A percentile compares a stretch with the other conserved stretches of the same genome.
Conservation (phyloP, 2,329 filamentous ascomycete genomes). For the Alternaria postmessia region DNA sequence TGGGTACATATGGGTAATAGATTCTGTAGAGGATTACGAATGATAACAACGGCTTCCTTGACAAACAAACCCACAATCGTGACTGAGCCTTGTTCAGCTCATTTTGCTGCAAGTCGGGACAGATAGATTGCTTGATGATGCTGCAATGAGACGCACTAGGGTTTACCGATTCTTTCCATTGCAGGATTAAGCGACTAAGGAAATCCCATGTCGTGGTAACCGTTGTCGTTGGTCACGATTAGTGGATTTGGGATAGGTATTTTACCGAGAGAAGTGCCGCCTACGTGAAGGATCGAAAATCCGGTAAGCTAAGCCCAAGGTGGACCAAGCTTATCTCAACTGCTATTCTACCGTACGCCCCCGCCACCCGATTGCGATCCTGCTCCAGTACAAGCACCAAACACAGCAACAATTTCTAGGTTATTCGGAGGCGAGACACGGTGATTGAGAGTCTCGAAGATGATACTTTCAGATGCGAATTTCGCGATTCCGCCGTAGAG, state of each 20-base stretch:
- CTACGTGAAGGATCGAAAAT: background rate
- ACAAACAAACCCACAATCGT: background rate
- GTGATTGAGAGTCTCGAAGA: background rate
- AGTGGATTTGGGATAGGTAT: background rate
- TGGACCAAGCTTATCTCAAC: constrained; percentile 2
- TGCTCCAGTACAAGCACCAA: background rate
- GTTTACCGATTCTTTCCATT: background rate
- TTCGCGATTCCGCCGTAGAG: background rate
- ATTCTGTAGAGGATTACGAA: constrained; percentile 7
- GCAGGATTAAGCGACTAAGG: background rate
- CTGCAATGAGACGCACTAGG: background rate
- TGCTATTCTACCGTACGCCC: constrained; percentile 6
- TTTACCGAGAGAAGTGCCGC: constrained; percentile 7
- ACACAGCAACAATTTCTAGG: background rate
- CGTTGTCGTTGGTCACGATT: background rate
- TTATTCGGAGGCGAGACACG: background rate
- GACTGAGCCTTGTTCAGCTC: background rate
- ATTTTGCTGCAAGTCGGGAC: background rate
- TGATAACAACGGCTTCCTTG: background rate
- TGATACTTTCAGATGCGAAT: background rate
- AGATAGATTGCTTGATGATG: background rate
- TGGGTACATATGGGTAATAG: constrained; percentile 7
- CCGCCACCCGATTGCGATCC: constrained; percentile 7
- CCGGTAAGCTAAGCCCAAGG: constrained; percentile 1
- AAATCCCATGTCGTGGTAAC: background rate